Base-by-base conservation (phyloP, 2,329 filamentous ascomycete species). In the Colletotrichum abscissum region DNA sequence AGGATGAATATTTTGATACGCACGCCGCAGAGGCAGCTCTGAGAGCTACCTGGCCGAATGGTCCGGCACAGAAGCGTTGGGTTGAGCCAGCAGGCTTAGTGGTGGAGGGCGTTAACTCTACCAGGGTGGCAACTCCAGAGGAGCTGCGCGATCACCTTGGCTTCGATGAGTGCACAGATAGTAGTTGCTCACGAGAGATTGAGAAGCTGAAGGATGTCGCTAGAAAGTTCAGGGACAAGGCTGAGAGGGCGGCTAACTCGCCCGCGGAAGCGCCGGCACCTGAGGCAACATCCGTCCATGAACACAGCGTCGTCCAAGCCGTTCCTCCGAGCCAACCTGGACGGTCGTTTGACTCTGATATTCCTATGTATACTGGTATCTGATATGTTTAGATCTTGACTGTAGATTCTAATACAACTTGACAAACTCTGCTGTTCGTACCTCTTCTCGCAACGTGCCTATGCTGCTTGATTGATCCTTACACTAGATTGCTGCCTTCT, bases 121-220 rank as follows among this genome's bases (percentile, higher is more conserved):
- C 62, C 16, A 28, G 62, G 19, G 28, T 55, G 7, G 62, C 62
- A 12, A 64, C 62, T 9, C 46, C 62, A 8, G 62, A 64, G 49
- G 62, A 56, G 30, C 14, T 64, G 46, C 46, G 62, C 30, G n/a
- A 56, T 26, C 62, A 64, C 62, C 49, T 64, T 14, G 46, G 62
- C 4, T 54, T 64, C 30, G 62, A 64, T 24, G 62, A 64, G 11
- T 64, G 46, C 12, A n/a, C 62, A n/a, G 49, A 65, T 26, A 16
- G 35, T n/a, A 38, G 49, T 24, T 65, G 49, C 28, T 56, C 63
- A 16, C 63, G 63, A 26, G 46, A 64, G 24, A 64, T 64, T 19
- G 16, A 64, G 62, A 64, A 64, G 62, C 22, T 64, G 30, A 64
- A 64, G 28, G 46, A 64, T 26, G 46, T 64, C 19, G 62, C 62